Conservation (phyloP, 805 yeast species). For the Candida xyloterini region DNA sequence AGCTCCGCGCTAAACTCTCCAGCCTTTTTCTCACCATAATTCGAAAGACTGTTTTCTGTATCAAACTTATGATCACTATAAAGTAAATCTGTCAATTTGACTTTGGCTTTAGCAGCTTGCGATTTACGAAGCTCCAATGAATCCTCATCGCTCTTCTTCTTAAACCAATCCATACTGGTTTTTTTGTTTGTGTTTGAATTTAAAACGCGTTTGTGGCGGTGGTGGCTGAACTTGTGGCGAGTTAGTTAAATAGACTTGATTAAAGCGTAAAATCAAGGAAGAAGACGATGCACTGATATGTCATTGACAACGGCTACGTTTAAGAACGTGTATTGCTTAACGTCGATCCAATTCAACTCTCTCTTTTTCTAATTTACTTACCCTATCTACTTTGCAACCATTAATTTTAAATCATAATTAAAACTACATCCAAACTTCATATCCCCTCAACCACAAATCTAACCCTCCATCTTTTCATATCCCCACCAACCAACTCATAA, state of each 20-base stretch:
- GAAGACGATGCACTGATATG: no score
- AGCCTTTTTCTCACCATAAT: constrained; percentile 14
- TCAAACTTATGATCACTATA: constrained; percentile 9
- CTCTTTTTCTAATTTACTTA: no score
- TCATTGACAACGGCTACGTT: no score
- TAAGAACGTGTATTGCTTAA: no score
- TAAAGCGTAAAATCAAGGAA: not conserved
- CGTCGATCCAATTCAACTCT: no score
- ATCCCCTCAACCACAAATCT: no score
- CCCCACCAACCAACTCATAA: no score
- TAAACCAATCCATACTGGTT: constrained; percentile 9
- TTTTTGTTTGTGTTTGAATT: constrained; percentile 8
- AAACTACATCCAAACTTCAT: not conserved
- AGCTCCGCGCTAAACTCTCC: constrained; percentile 18
- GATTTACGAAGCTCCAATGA: constrained; percentile 19
- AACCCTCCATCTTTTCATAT: not conserved
- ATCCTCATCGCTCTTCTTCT: constrained; percentile 13
- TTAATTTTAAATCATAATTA: not conserved
- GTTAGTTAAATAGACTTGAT: not conserved
- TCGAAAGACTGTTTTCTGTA: constrained; percentile 6
- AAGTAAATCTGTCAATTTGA: constrained; percentile 16
- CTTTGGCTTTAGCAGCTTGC: constrained; percentile 15
- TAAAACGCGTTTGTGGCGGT: constrained; percentile 7
- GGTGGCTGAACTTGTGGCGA: not conserved
- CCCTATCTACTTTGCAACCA: not conserved